Conservation (phyloP, 495 filamentous ascomycete species). For the Lasiosphaeris hirsuta region DNA sequence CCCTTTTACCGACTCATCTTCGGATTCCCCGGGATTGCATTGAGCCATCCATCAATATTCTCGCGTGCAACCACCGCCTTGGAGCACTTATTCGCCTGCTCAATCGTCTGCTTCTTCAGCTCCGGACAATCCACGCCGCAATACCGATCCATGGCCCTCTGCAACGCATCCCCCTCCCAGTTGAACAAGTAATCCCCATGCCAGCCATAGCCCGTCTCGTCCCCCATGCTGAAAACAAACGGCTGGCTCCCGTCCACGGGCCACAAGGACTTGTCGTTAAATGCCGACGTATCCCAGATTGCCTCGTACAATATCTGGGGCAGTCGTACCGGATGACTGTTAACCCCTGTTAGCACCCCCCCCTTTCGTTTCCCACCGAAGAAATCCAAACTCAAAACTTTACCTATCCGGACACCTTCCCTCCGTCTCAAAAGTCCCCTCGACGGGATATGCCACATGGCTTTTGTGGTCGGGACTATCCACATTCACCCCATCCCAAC, state of each 20-base stretch:
- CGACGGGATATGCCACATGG: constrained; percentile 33
- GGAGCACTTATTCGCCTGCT: constrained; percentile 30
- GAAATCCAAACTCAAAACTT: neutral
- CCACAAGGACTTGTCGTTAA: constrained; percentile 35
- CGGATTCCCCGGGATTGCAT: constrained; percentile 4
- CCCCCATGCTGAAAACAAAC: constrained; percentile 42
- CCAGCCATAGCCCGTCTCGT: constrained; percentile 33
- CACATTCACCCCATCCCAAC: constrained; percentile 24
- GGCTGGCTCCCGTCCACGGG: constrained; percentile 38
- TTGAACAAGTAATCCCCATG: constrained; percentile 40
- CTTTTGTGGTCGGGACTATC: constrained; percentile 32
- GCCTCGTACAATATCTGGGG: constrained; percentile 41
- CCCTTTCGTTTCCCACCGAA: no score
- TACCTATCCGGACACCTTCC: constrained; percentile 24
- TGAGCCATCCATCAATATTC: constrained; percentile 31
- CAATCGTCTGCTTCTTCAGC: constrained; percentile 31
- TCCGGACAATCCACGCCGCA: constrained; percentile 34
- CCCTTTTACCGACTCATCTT: no score
- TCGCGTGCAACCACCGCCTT: constrained; percentile 27
- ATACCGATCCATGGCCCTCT: constrained; percentile 35
- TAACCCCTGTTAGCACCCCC: neutral
- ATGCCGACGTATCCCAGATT: constrained; percentile 35
- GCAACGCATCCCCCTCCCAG: constrained; percentile 35
- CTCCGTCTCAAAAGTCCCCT: constrained; percentile 30
- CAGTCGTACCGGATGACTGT: constrained; percentile 26